phyloP scores from a whole-genome alignment of 2,329 filamentous ascomycete species.

The Escovopsis weberi region DNA sequence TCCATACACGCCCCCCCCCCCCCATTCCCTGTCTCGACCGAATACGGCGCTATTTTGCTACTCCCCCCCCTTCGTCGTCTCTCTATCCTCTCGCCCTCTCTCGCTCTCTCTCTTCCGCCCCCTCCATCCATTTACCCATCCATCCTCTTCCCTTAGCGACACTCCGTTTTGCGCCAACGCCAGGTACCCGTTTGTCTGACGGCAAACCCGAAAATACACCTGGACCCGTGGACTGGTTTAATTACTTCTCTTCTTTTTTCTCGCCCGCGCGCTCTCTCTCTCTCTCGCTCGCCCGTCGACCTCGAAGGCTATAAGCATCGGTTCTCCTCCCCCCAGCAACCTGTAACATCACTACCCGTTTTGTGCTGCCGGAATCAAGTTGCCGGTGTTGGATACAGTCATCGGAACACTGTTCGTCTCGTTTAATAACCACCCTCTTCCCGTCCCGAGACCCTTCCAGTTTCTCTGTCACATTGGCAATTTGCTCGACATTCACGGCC shows the following conservation, averaged over 20 bases:
- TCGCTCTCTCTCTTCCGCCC: not conserved
- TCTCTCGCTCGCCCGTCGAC: slow-evolving; percentile 1
- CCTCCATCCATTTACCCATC: too few species aligned
- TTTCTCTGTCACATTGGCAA: slow-evolving; percentile 22
- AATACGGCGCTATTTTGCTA: slow-evolving; percentile 9
- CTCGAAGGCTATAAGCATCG: slow-evolving; percentile 5
- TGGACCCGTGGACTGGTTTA: not conserved
- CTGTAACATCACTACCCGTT: slow-evolving; percentile 9
- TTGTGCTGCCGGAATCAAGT: slow-evolving; percentile 19
- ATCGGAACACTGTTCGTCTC: slow-evolving; percentile 14
- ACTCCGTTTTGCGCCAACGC: slow-evolving; percentile 7
- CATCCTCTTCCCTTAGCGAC: slow-evolving; percentile 4
- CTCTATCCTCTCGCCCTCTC: too few species aligned
- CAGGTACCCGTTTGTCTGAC: slow-evolving; percentile 11
- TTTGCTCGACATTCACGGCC: slow-evolving; percentile 16
- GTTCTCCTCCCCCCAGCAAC: slow-evolving; percentile 8
- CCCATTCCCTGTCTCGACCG: slow-evolving; percentile 4
- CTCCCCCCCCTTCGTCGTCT: too few species aligned
- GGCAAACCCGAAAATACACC: slow-evolving; percentile 1
- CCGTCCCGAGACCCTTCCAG: slow-evolving; percentile 18
- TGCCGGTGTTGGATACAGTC: slow-evolving; percentile 17
- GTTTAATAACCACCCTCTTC: slow-evolving; percentile 13
- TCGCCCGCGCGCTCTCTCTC: not conserved
- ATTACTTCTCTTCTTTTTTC: not conserved
- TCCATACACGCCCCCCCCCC: too few species aligned